Conservation (phyloP, 148 eudicot genomes). For the Nyssa sinensis region DNA sequence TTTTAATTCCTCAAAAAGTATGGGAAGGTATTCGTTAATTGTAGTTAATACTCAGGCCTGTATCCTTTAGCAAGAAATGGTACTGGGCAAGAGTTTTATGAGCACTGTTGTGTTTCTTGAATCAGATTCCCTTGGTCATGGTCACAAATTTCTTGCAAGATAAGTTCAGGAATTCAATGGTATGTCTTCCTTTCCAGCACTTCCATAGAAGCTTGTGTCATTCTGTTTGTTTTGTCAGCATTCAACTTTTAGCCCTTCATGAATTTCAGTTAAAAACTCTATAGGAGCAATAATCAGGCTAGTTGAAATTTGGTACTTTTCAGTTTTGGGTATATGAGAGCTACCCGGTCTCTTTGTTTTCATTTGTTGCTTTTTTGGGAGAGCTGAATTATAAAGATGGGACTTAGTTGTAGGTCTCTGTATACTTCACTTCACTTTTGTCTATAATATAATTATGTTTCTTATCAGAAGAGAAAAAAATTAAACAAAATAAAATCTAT, state of each 20-base stretch:
- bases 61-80: not conserved
- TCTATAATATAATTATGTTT: too few species aligned
- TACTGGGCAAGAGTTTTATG: conserved; percentile 1
- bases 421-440: too few species aligned
- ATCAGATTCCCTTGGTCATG: conserved; percentile 82
- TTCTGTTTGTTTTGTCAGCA: not conserved
- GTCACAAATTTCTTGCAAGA: conserved; percentile 71
- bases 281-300: not conserved
- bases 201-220: not conserved
- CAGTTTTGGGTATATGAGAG: too few species aligned
- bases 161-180: conserved; percentile 87
- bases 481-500: too few species aligned
- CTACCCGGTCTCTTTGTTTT: too few species aligned
- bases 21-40: not conserved
- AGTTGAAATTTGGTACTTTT: too few species aligned
- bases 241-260: not conserved
- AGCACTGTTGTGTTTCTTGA: conserved; percentile 15
- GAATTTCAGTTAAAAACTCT: not conserved
- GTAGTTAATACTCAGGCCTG: not conserved
- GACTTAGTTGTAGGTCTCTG: too few species aligned
- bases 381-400: too few species aligned
- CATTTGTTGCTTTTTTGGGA: too few species aligned
- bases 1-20: not conserved
- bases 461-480: too few species aligned
- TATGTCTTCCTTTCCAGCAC: conserved; percentile 24